These are phyloP conservation scores for Fusarium staphyleae DNA, from an alignment of 2,329 filamentous ascomycete genomes.

Conservation along the genomic window DNA sequence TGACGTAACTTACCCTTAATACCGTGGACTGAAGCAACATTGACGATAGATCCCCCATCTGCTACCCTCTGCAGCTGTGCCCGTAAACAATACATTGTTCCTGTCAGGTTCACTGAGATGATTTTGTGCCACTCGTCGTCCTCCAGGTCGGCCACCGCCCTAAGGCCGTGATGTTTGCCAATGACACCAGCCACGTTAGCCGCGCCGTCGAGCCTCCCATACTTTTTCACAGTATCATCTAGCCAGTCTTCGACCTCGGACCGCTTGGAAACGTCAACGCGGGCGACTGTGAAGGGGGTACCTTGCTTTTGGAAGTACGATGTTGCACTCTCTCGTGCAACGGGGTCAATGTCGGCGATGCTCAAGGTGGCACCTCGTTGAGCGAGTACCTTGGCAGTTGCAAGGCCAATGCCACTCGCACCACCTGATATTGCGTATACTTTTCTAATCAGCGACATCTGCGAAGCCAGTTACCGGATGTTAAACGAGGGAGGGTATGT, in stretches of 20 bases:
- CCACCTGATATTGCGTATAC: conserved; percentile 53
- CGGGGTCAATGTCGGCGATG: conserved; percentile 49
- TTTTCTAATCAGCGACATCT: conserved; percentile 44
- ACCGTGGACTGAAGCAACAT: conserved; percentile 56
- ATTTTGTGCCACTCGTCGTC: conserved; percentile 58
- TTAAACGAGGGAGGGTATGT: background rate
- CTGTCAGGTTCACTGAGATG: conserved; percentile 58
- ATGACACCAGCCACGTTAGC: conserved; percentile 64
- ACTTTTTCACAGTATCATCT: conserved; percentile 52
- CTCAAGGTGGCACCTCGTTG: conserved; percentile 49
- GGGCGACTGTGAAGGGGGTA: conserved; percentile 46
- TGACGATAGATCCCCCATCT: conserved; percentile 64
- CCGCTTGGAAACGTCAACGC: conserved; percentile 57
- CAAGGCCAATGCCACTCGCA: conserved; percentile 54
- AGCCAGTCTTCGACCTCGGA: conserved; percentile 61
- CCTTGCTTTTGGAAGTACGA: conserved; percentile 43
- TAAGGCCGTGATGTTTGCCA: conserved; percentile 52
- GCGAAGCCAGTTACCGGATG: background rate
- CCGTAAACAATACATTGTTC: conserved; percentile 59
- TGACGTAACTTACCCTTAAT: conserved; percentile 51
- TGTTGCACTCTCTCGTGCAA: conserved; percentile 41
- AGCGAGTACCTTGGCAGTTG: conserved; percentile 49
- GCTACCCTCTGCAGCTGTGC: conserved; percentile 51
- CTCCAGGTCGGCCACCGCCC: conserved; percentile 52
- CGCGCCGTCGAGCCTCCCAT: conserved; percentile 61